Conservation (phyloP, 2,329 filamentous ascomycete species). For the Sclerotinia minor region DNA sequence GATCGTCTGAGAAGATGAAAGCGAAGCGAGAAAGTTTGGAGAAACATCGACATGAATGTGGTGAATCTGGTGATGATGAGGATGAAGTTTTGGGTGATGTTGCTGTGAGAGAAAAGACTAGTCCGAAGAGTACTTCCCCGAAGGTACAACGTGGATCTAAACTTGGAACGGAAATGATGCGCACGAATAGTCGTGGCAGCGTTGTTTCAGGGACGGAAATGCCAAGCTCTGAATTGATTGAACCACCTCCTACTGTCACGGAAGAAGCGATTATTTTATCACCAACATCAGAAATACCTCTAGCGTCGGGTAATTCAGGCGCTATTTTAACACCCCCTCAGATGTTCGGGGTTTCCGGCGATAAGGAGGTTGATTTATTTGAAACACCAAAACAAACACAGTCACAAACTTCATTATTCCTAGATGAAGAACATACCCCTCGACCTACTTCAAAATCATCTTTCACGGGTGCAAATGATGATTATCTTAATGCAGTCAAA, state of each 20-base stretch:
- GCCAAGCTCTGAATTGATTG: constrained; percentile 24
- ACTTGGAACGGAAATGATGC: constrained; percentile 95
- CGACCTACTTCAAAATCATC: constrained; percentile 13
- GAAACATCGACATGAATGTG: constrained; percentile 69
- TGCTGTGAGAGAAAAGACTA: constrained; percentile 42
- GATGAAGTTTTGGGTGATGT: constrained; percentile 79
- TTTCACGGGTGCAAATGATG: background rate
- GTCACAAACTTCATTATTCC: constrained; percentile 20
- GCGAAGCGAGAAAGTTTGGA: constrained; percentile 75
- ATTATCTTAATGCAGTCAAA: constrained; percentile 4
- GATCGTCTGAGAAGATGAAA: constrained; percentile 71
- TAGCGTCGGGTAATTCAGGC: constrained; percentile 35
- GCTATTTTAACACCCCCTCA: constrained; percentile 38
- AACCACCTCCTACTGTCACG: constrained; percentile 36
- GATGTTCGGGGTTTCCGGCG: constrained; percentile 31
- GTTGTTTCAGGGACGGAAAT: constrained; percentile 46
- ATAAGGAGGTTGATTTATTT: constrained; percentile 34
- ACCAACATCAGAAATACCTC: constrained; percentile 30
- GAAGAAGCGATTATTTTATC: constrained; percentile 26
- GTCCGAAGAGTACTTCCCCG: constrained; percentile 53
- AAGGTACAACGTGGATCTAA: constrained; percentile 73
- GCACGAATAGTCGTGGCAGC: constrained; percentile 91
- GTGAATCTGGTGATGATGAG: constrained; percentile 90
- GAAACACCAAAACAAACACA: constrained; percentile 38
- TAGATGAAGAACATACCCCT: constrained; percentile 22